Conservation (phyloP, 306 rosid genomes). For the Cucumis cinereus region DNA sequence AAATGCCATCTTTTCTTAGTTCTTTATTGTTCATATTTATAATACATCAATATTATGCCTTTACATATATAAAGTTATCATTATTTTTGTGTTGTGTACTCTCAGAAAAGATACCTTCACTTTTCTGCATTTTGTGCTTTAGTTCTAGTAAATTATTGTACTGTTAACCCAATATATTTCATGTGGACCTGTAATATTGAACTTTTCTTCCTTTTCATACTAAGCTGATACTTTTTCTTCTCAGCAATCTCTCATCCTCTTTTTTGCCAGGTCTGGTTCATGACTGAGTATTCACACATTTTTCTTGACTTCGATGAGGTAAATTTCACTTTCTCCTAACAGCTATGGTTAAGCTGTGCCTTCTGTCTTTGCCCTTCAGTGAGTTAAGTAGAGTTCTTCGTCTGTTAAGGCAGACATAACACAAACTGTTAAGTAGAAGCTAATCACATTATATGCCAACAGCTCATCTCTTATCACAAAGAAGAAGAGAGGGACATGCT, state of each 20-base stretch:
- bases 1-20: neutral
- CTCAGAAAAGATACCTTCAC: neutral
- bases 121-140: neutral
- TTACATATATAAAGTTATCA: neutral
- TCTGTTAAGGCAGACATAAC: neutral
- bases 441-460: neutral
- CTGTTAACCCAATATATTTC: neutral
- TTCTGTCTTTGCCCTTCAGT: neutral
- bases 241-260: neutral
- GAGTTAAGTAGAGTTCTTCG: neutral
- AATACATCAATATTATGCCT: neutral
- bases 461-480: neutral
- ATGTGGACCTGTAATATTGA: neutral
- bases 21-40: neutral
- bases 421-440: neutral
- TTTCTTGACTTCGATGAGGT: constrained; percentile 85
- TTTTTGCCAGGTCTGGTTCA: constrained; percentile 70
- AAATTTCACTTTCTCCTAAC: constrained; percentile 10
- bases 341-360: constrained; percentile 3
- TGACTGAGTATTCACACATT: constrained; percentile 72
- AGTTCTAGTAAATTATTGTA: neutral
- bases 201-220: neutral
- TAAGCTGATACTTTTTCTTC: neutral
- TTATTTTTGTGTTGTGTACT: neutral
- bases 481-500: neutral